Percentiles rank a stretch among this genome's conserved stretches.
phyloP scores from a whole-genome alignment of 2,329 filamentous ascomycete genomes.

The Sporothrix pseudoabietina region DNA sequence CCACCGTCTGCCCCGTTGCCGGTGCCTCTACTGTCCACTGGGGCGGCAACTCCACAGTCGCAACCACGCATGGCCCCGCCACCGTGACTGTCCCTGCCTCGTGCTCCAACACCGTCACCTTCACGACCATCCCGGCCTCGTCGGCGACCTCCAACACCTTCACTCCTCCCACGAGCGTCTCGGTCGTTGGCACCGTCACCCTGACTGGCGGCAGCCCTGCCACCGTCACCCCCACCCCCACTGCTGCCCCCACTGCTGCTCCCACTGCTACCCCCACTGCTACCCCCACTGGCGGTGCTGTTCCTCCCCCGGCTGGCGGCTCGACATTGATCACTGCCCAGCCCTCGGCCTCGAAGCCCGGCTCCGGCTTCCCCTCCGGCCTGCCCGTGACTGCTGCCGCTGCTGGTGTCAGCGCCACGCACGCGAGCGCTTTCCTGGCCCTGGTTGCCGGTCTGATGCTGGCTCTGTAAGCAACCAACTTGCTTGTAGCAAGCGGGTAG shows the following conservation, averaged over 20 bases:
- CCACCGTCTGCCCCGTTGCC: constrained; percentile 38
- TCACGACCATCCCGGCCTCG: constrained; percentile 35
- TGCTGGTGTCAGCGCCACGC: constrained; percentile 8
- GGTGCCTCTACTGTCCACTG: constrained; percentile 27
- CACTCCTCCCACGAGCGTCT: constrained; percentile 32
- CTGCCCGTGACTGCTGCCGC: constrained; percentile 32
- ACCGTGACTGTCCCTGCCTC: constrained; percentile 29
- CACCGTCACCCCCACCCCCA: constrained; percentile 6
- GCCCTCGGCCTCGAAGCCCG: not conserved
- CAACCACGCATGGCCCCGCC: constrained; percentile 18
- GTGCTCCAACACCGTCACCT: constrained; percentile 34
- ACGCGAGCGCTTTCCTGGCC: constrained; percentile 21
- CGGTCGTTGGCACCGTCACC: constrained; percentile 34
- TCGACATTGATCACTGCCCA: not conserved
- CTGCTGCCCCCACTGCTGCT: not conserved
- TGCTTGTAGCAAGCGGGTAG: not conserved
- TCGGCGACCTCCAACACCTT: constrained; percentile 35
- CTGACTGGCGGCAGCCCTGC: constrained; percentile 17
- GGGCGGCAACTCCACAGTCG: constrained; percentile 6
- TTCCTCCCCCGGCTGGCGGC: not conserved
- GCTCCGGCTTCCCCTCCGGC: not conserved
- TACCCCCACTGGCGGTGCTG: not conserved
- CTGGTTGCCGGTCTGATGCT: constrained; percentile 27
- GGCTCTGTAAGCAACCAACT: constrained; percentile 23
- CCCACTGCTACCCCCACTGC: not conserved